phyloP scores from a whole-genome alignment of 305 asterid genomes.

The Fraxinus albicans region DNA sequence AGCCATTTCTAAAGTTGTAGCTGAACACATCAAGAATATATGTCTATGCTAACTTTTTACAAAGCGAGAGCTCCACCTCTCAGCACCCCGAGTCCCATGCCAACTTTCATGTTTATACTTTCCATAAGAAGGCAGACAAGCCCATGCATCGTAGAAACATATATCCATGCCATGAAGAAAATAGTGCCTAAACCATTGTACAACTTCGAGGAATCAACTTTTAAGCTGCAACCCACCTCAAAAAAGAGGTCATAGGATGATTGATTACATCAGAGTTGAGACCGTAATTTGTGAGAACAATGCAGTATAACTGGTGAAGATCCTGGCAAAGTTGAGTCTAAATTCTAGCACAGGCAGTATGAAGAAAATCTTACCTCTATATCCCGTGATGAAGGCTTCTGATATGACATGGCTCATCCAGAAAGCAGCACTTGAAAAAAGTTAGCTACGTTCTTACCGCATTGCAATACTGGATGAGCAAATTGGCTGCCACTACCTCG shows the following conservation, averaged over 20 bases:
- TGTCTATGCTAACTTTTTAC: neutral
- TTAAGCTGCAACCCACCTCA: constrained; percentile 14
- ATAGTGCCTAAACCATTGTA: constrained; percentile 16
- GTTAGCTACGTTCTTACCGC: constrained; percentile 3
- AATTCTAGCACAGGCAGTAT: constrained; percentile 3
- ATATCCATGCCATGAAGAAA: neutral
- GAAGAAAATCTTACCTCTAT: constrained; percentile 16
- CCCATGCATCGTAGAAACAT: constrained; percentile 2
- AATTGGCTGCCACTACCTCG: neutral
- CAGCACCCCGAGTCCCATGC: constrained; percentile 10
- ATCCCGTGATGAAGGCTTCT: constrained; percentile 1
- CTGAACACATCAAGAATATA: neutral
- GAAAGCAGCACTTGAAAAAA: neutral
- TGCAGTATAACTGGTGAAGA: constrained; percentile 14
- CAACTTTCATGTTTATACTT: neutral
- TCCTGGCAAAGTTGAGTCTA: constrained; percentile 15
- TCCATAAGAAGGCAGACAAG: constrained; percentile 10
- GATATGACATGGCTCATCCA: neutral
- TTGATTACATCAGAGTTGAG: neutral
- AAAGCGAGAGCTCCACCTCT: constrained; percentile 1
- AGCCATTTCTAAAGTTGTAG: neutral
- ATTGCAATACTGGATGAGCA: constrained; percentile 14
- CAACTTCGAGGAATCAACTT: constrained; percentile 2
- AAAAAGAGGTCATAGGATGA: neutral
- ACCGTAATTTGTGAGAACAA: constrained; percentile 14